These are phyloP conservation scores for Aspergillus pseudotamarii DNA, from an alignment of 2,329 filamentous ascomycete genomes.

Conservation along the genomic window DNA sequence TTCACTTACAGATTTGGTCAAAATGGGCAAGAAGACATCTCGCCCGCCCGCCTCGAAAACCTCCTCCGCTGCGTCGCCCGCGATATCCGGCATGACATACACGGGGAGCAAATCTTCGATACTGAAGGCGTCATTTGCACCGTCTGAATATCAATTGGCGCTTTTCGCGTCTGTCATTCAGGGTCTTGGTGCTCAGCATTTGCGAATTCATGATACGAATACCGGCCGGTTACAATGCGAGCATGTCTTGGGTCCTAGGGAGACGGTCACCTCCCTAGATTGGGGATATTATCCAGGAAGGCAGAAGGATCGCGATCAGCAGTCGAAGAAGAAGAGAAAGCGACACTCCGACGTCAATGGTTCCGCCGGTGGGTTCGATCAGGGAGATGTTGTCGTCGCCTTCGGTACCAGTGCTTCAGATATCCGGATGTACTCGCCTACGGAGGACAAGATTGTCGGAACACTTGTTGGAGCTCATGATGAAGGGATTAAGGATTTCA, in stretches of 20 bases:
- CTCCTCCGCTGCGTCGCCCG: constrained; percentile 45
- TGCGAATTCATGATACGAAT: constrained; percentile 55
- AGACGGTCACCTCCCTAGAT: constrained; percentile 52
- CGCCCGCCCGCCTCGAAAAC: constrained; percentile 47
- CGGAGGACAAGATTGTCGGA: constrained; percentile 50
- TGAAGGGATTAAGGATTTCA: constrained; percentile 53
- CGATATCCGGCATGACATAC: constrained; percentile 39
- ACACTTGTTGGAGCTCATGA: constrained; percentile 50
- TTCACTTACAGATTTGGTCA: constrained; percentile 12
- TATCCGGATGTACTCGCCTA: constrained; percentile 53
- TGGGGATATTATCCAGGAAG: constrained; percentile 51
- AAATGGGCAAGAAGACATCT: constrained; percentile 52
- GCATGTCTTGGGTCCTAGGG: constrained; percentile 50
- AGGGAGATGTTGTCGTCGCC: constrained; percentile 50
- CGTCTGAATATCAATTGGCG: constrained; percentile 53
- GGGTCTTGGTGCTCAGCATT: constrained; percentile 54
- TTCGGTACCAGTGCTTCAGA: constrained; percentile 53
- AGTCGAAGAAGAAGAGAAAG: constrained; percentile 56
- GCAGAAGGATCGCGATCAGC: constrained; percentile 39
- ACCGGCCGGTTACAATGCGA: constrained; percentile 55
- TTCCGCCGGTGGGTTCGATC: constrained; percentile 32
- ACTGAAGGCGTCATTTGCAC: constrained; percentile 54
- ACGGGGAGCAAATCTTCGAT: constrained; percentile 50
- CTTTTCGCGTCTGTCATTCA: constrained; percentile 58
- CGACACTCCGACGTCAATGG: constrained; percentile 47